These are phyloP conservation scores for Dactylonectria macrodidyma DNA, from an alignment of 2,329 filamentous ascomycete genomes.

Conservation along the genomic window DNA sequence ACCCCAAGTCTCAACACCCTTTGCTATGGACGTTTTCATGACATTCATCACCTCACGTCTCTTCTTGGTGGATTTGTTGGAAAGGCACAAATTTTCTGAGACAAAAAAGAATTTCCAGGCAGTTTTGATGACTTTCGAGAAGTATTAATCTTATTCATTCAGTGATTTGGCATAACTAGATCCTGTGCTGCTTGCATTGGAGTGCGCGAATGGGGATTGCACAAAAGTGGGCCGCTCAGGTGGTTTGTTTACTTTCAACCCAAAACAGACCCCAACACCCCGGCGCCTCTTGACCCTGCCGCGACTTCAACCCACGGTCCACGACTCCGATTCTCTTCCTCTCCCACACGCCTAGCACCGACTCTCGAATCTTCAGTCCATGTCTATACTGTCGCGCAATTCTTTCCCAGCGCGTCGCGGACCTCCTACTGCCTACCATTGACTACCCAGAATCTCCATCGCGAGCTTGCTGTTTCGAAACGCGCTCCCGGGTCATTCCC, in stretches of 20 bases:
- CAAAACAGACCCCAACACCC: constrained; percentile 49
- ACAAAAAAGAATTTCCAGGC: too few species aligned
- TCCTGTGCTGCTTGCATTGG: background rate
- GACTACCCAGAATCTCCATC: constrained; percentile 32
- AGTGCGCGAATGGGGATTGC: constrained; percentile 16
- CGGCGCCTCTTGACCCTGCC: constrained; percentile 34
- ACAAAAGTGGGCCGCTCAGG: constrained; percentile 11
- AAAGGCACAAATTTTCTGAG: too few species aligned
- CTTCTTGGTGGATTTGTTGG: too few species aligned
- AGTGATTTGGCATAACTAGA: too few species aligned
- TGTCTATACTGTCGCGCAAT: constrained; percentile 35
- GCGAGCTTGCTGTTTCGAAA: constrained; percentile 31
- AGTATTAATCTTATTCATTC: too few species aligned
- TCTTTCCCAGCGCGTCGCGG: constrained; percentile 34
- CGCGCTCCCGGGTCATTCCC: constrained; percentile 43
- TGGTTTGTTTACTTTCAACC: constrained; percentile 55
- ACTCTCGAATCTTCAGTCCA: constrained; percentile 28
- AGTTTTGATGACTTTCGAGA: too few species aligned
- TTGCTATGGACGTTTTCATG: too few species aligned
- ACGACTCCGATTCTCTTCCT: constrained; percentile 38
- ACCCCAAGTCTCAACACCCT: background rate
- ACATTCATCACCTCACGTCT: too few species aligned
- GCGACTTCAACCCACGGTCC: constrained; percentile 42
- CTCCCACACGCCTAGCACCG: constrained; percentile 31
- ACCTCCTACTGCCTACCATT: constrained; percentile 38